Conservation (phyloP, 208 protist genomes). For the Porcisia hertigi region DNA sequence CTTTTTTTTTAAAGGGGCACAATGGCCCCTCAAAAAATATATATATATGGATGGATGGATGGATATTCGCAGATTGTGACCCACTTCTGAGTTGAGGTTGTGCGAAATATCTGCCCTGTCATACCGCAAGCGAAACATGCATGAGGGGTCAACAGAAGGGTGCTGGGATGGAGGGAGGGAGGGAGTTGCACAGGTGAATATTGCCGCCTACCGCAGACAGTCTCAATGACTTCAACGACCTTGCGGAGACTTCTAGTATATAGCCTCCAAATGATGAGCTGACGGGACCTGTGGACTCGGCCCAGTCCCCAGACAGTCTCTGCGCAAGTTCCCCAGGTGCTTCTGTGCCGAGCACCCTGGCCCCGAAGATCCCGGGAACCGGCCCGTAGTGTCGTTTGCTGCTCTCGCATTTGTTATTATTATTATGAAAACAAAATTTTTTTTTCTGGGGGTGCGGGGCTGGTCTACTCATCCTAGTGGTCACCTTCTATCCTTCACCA, state of each 20-base stretch:
- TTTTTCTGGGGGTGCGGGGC: no score
- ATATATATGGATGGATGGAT: no score
- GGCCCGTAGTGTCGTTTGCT: no score
- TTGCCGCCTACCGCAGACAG: no score
- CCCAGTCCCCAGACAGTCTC: neutral
- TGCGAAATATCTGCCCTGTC: neutral
- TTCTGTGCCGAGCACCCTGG: neutral
- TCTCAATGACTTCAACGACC: neutral
- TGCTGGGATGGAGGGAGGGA: neutral
- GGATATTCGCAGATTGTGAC: neutral
- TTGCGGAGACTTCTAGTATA: neutral
- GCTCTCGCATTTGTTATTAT: no score
- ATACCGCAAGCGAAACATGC: neutral
- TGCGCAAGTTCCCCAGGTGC: neutral
- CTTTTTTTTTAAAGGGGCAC: no score
- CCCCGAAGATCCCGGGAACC: no score
- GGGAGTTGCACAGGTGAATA: neutral
- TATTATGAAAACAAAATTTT: no score
- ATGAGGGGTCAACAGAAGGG: neutral
- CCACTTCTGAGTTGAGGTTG: neutral
- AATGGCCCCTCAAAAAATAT: no score
- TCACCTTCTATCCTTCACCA: neutral
- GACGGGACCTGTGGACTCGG: neutral
- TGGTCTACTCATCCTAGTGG: no score
- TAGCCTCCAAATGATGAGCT: neutral